phyloP scores from a whole-genome alignment of 2,329 filamentous ascomycete genomes.

The Fusarium staphyleae region DNA sequence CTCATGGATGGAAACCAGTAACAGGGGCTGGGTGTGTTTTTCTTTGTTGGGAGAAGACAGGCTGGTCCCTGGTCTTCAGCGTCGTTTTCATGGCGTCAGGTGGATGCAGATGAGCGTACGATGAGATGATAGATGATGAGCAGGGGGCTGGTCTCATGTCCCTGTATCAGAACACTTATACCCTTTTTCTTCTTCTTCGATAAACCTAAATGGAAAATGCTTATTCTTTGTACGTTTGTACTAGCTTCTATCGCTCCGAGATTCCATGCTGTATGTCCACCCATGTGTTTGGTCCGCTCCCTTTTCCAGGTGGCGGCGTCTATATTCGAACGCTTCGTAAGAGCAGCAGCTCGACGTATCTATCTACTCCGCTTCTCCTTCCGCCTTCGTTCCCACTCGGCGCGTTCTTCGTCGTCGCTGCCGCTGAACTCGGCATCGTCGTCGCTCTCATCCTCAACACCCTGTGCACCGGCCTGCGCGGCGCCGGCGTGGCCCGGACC shows the following conservation, averaged over 20 bases:
- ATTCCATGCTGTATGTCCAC: conserved; percentile 31
- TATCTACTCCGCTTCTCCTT: conserved; percentile 48
- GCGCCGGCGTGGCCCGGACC: conserved; percentile 12
- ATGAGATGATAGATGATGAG: conserved; percentile 23
- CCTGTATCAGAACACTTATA: conserved; percentile 32
- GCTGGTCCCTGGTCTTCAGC: conserved; percentile 24
- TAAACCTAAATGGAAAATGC: conserved; percentile 35
- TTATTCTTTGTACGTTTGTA: conserved; percentile 38
- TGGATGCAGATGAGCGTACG: conserved; percentile 6
- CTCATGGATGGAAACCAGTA: background rate
- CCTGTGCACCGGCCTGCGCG: background rate
- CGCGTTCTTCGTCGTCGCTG: conserved; percentile 69
- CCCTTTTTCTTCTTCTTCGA: conserved; percentile 25
- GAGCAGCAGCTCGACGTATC: background rate
- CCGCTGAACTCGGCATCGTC: conserved; percentile 69
- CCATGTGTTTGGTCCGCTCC: conserved; percentile 14
- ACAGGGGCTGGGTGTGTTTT: background rate
- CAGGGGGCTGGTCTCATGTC: conserved; percentile 9
- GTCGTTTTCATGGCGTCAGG: conserved; percentile 6
- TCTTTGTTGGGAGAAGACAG: conserved; percentile 19
- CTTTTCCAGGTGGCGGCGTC: conserved; percentile 15
- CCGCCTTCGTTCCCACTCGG: conserved; percentile 64
- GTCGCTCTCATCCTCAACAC: conserved; percentile 49
- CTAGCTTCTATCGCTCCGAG: conserved; percentile 40
- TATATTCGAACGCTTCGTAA: conserved; percentile 24